Conservation (phyloP, 768 basidiomycete species). For the Mycena chlorophos region DNA sequence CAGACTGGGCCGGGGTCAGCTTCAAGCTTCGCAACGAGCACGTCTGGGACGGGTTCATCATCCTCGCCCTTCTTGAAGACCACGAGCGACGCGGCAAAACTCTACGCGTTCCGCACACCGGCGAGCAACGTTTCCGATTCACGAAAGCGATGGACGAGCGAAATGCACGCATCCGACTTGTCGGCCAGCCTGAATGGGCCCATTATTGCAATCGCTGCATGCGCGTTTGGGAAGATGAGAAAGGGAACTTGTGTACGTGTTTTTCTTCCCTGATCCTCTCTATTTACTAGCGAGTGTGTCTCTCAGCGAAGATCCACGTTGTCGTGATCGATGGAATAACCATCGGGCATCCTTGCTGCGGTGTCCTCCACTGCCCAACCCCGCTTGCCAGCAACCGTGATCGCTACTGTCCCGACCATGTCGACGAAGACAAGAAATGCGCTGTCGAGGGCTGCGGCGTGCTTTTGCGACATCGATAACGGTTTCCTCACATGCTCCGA, state of each 20-base stretch:
- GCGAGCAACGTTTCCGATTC: conserved; percentile 27
- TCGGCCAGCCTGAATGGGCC: conserved; percentile 28
- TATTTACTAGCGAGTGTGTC: neutral
- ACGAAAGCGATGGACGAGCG: conserved; percentile 23
- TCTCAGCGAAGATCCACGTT: conserved; percentile 19
- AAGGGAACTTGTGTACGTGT: conserved; percentile 9
- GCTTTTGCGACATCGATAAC: neutral
- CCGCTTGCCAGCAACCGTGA: conserved; percentile 18
- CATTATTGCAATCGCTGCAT: conserved; percentile 33
- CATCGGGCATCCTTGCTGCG: conserved; percentile 33
- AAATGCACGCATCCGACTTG: conserved; percentile 24
- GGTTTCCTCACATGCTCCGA: conserved; percentile 26
- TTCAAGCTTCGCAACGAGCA: conserved; percentile 23
- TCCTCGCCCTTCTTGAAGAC: conserved; percentile 29
- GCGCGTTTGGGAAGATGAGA: conserved; percentile 14
- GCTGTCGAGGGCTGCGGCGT: conserved; percentile 23
- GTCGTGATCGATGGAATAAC: conserved; percentile 29
- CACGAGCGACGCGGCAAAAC: neutral
- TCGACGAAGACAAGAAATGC: conserved; percentile 17
- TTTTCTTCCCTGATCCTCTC: neutral
- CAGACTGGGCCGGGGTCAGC: conserved; percentile 17
- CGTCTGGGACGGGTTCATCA: conserved; percentile 25
- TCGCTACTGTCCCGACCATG: conserved; percentile 29
- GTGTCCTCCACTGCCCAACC: conserved; percentile 27
- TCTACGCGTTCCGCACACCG: conserved; percentile 26